phyloP scores from a whole-genome alignment of 176 grass and related monocot genomes.

The Thalia dealbata region DNA sequence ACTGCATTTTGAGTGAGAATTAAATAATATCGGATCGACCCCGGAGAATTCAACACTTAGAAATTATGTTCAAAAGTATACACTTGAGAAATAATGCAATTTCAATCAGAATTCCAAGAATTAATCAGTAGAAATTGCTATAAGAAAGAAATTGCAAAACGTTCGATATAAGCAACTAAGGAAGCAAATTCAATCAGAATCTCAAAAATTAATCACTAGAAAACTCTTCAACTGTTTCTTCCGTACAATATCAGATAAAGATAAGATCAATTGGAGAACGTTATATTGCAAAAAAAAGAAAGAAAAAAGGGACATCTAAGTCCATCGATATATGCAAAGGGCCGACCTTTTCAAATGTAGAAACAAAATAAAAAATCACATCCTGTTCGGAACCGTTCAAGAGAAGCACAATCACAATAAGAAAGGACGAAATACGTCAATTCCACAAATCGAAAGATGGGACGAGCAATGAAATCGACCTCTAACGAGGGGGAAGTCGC shows the following conservation, averaged over 20 bases:
- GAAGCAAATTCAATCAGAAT: too few species aligned
- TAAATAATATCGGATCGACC: not conserved
- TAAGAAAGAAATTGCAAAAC: too few species aligned
- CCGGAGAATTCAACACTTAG: not conserved
- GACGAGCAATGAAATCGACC: constrained; percentile 1
- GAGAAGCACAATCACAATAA: not conserved
- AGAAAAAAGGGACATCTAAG: not conserved
- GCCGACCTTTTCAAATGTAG: not conserved
- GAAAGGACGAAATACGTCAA: not conserved
- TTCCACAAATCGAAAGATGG: not conserved
- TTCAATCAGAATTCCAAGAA: not conserved
- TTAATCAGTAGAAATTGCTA: not conserved
- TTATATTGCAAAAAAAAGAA: not conserved
- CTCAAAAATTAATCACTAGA: too few species aligned
- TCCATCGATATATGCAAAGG: not conserved
- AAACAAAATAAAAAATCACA: not conserved
- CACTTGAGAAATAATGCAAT: not conserved
- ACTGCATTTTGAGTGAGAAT: not conserved
- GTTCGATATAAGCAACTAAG: too few species aligned
- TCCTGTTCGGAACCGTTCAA: not conserved
- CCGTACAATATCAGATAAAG: too few species aligned
- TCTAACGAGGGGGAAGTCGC: not conserved
- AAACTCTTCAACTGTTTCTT: too few species aligned
- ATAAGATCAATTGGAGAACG: not conserved
- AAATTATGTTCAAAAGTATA: not conserved